Conservation (phyloP, 345 rosid species). For the Rhodomyrtus tomentosa region DNA sequence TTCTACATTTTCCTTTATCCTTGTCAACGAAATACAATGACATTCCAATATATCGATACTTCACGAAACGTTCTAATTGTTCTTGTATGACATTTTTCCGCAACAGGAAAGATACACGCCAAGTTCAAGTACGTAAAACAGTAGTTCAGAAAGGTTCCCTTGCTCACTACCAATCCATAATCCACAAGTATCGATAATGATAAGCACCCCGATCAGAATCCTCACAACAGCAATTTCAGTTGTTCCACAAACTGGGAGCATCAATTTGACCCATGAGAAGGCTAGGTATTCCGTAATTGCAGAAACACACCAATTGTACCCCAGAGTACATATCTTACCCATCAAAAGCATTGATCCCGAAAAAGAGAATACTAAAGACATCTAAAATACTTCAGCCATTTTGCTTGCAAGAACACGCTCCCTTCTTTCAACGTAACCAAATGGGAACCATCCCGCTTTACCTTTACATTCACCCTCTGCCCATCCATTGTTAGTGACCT, state of each 20-base stretch:
- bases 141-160: neutral
- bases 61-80: neutral
- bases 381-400: slow-evolving; percentile 73
- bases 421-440: slow-evolving; percentile 66
- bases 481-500: slow-evolving; percentile 87
- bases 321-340: slow-evolving; percentile 1
- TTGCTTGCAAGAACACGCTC: slow-evolving; percentile 88
- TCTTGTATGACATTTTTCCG: neutral
- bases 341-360: slow-evolving; percentile 3
- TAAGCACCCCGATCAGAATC: neutral
- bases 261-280: neutral
- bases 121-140: neutral
- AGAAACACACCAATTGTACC: neutral
- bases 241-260: neutral
- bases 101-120: neutral
- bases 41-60: neutral
- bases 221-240: neutral
- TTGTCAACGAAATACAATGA: neutral
- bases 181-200: neutral
- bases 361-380: neutral
- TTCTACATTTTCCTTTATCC: neutral
- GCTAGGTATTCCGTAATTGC: neutral
- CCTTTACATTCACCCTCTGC: slow-evolving; percentile 98
- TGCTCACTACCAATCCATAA: neutral
- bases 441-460: slow-evolving; percentile 93